Conservation (phyloP, 257 asterid species). For the Nemophila menziesii region DNA sequence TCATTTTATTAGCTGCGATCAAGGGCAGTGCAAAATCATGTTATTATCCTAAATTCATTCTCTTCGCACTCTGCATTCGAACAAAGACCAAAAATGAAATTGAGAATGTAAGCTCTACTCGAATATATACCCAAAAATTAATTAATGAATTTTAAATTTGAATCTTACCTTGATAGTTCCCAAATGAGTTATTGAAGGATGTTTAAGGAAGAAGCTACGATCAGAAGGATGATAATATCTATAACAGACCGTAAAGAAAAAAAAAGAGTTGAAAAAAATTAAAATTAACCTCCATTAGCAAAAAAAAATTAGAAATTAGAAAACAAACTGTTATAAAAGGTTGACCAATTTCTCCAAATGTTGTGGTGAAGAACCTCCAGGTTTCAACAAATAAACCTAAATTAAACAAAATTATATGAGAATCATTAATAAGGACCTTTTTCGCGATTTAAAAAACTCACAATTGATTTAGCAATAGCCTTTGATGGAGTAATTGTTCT, state of each 20-base stretch:
- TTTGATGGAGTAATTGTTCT: slow-evolving; percentile 62
- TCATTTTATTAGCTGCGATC: too few relatives aligned
- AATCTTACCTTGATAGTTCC: too few relatives aligned
- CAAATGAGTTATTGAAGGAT: too few relatives aligned
- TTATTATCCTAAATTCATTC: too few relatives aligned
- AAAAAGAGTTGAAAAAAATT: slow-evolving; percentile 4
- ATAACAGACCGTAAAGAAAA: too few relatives aligned
- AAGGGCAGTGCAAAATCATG: too few relatives aligned
- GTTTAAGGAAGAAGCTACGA: too few relatives aligned
- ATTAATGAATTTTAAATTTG: too few relatives aligned
- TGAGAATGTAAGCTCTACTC: too few relatives aligned
- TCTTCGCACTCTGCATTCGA: too few relatives aligned
- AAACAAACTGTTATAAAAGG: slow-evolving; percentile 94
- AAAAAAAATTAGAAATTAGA: slow-evolving; percentile 9
- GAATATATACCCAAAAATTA: too few relatives aligned
- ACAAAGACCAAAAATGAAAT: too few relatives aligned
- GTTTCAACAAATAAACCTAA: slow-evolving; percentile 88
- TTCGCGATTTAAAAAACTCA: slow-evolving; percentile 25
- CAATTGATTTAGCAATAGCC: slow-evolving; percentile 93
- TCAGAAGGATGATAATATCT: slow-evolving; percentile 99
- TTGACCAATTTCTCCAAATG: slow-evolving; percentile 80
- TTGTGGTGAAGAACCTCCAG: slow-evolving; percentile 74
- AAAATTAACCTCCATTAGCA: not conserved
- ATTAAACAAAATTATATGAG: slow-evolving; percentile 11
- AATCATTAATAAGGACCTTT: not conserved